Percentiles rank a stretch among this genome's conserved stretches.
Conservation (phyloP, 208 protist genomes). For the Acanthamoeba sp. region DNA sequence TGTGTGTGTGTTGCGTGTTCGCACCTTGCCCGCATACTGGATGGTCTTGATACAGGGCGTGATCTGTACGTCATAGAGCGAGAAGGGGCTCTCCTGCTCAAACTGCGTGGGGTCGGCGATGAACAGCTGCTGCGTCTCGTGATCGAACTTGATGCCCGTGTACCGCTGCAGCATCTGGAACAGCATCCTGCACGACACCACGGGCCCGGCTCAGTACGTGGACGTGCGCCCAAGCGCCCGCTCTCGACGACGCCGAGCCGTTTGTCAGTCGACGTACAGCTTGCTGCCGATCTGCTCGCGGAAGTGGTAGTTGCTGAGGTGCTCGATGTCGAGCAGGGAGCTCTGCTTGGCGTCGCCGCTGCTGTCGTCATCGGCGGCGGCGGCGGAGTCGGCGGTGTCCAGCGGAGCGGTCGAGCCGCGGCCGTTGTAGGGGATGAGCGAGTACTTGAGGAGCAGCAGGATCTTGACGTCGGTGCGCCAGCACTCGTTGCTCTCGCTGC, state of each 20-base stretch:
- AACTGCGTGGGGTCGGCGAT: constrained; percentile 67
- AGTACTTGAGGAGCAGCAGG: constrained; percentile 72
- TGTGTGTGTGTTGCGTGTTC: background rate
- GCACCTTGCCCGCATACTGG: constrained; percentile 70
- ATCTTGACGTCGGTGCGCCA: constrained; percentile 75
- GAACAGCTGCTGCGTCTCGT: constrained; percentile 56
- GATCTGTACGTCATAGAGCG: constrained; percentile 41
- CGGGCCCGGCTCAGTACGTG: too few relatives aligned
- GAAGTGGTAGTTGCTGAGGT: constrained; percentile 53
- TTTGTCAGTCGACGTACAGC: constrained; percentile 38
- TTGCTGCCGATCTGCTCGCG: constrained; percentile 73
- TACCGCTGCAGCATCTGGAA: constrained; percentile 71
- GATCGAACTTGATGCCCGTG: constrained; percentile 46
- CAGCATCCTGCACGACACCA: constrained; percentile 12
- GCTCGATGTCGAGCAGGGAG: constrained; percentile 65
- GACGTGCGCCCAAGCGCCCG: too few relatives aligned
- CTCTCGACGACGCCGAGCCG: too few relatives aligned
- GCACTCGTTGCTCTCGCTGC: constrained; percentile 56
- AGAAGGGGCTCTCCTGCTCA: constrained; percentile 70
- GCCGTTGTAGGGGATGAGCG: constrained; percentile 29
- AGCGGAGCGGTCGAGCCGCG: background rate
- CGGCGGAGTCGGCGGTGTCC: background rate
- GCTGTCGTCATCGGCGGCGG: background rate
- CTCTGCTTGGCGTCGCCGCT: background rate
- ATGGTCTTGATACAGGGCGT: constrained; percentile 67